Conservation (phyloP, 164 flowering plant genomes). For the Piper longum region DNA sequence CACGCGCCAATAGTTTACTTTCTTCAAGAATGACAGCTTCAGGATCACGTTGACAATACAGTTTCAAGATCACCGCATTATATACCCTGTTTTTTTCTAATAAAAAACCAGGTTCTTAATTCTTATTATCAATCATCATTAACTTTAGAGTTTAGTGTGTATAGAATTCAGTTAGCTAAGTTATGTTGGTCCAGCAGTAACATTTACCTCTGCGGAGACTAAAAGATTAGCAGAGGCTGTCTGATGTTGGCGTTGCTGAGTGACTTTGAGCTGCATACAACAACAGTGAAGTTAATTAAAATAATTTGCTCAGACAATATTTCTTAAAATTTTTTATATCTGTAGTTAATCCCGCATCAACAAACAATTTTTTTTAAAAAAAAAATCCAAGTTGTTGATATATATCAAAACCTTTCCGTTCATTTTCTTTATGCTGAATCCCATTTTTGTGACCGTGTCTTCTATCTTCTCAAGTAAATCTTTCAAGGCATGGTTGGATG, state of each 20-base stretch:
- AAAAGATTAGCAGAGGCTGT: conserved; percentile 43
- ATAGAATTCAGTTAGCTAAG: too few relatives aligned
- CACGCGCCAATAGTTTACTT: too few relatives aligned
- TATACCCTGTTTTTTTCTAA: too few relatives aligned
- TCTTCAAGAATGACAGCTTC: too few relatives aligned
- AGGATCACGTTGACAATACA: too few relatives aligned
- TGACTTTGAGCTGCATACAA: conserved; percentile 47
- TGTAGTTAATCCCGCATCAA: background rate
- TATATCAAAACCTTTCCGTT: conserved; percentile 47
- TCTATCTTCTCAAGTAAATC: conserved; percentile 69
- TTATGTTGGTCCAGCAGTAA: background rate
- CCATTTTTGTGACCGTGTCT: conserved; percentile 57
- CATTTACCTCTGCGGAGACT: conserved; percentile 56
- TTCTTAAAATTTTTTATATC: background rate
- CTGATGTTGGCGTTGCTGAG: conserved; percentile 33
- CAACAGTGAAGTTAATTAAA: background rate
- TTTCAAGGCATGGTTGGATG: conserved; percentile 54
- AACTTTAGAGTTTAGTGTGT: too few relatives aligned
- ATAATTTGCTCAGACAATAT: background rate
- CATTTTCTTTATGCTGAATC: conserved; percentile 51
- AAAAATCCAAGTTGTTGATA: background rate
- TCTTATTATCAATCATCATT: too few relatives aligned
- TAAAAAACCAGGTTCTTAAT: too few relatives aligned
- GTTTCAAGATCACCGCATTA: too few relatives aligned
- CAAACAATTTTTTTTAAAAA: background rate